These are phyloP conservation scores for Scedosporium aurantiacum DNA, from an alignment of 2,329 filamentous ascomycete species.

Conservation along the genomic window DNA sequence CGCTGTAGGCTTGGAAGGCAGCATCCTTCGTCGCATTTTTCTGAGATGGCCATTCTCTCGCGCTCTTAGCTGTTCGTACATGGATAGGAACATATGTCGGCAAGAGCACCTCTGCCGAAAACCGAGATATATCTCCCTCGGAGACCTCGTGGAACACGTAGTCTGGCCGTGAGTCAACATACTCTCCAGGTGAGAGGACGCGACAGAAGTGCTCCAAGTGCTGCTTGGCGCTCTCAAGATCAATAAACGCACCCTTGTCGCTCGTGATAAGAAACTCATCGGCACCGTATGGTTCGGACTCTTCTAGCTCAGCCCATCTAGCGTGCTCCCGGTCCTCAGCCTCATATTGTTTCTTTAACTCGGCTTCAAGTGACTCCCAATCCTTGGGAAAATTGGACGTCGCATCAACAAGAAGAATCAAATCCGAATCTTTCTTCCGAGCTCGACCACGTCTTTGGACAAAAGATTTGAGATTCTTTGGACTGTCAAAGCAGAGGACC, in stretches of 20 bases:
- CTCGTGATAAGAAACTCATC: not conserved
- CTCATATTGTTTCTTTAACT: constrained; percentile 36
- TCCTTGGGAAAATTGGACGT: constrained; percentile 21
- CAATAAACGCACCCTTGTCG: constrained; percentile 50
- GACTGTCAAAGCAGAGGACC: constrained; percentile 45
- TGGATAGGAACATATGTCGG: constrained; percentile 57
- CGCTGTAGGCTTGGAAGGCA: constrained; percentile 67
- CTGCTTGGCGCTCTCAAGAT: constrained; percentile 59
- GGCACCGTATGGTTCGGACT: constrained; percentile 16
- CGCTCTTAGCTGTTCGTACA: constrained; percentile 43
- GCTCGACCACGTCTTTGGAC: constrained; percentile 47
- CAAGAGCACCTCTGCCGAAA: constrained; percentile 55
- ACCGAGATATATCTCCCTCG: not conserved
- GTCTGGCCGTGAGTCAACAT: constrained; percentile 54
- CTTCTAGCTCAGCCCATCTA: constrained; percentile 36
- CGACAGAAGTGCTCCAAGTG: constrained; percentile 77
- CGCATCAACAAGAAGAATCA: constrained; percentile 34
- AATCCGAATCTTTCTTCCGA: constrained; percentile 36
- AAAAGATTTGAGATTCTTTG: constrained; percentile 41
- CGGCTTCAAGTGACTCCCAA: constrained; percentile 55
- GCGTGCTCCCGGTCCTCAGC: constrained; percentile 46
- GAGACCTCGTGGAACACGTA: constrained; percentile 44
- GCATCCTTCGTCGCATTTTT: constrained; percentile 68
- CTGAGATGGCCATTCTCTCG: constrained; percentile 55
- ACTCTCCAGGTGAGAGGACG: constrained; percentile 44